Percentiles rank a stretch among this genome's conserved stretches.
Conservation (phyloP, 306 rosid genomes). For the Corylus heterophylla region DNA sequence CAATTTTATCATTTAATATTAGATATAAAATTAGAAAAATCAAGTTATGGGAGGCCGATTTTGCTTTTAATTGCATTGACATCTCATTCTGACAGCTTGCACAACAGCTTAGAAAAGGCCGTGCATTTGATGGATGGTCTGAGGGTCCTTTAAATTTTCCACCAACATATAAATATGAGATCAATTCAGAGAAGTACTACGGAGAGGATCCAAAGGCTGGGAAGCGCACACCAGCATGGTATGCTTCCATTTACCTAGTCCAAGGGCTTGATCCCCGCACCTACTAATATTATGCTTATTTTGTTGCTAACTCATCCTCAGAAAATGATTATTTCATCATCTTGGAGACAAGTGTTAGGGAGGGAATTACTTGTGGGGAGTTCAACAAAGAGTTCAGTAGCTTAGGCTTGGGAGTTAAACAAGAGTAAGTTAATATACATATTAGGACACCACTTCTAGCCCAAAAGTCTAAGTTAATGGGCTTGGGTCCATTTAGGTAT, state of each 20-base stretch:
- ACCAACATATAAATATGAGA: conserved; percentile 90
- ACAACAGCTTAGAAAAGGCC: conserved; percentile 59
- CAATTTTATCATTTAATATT: neutral
- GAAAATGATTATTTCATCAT: neutral
- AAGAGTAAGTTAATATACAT: too few species aligned
- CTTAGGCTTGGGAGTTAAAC: too few species aligned
- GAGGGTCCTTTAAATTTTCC: conserved; percentile 82
- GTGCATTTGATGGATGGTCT: conserved; percentile 89
- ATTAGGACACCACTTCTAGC: too few species aligned
- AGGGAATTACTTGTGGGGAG: too few species aligned
- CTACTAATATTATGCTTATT: conserved; percentile 12
- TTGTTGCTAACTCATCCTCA: neutral
- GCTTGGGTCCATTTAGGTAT: too few species aligned
- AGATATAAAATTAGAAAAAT: neutral
- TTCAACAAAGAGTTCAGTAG: too few species aligned
- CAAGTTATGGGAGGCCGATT: conserved; percentile 3
- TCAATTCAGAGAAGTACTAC: conserved; percentile 71
- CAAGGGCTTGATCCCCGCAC: conserved; percentile 19
- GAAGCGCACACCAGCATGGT: conserved; percentile 94
- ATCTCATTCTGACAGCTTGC: conserved; percentile 60
- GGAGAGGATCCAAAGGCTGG: conserved; percentile 77
- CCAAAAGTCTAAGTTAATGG: too few species aligned
- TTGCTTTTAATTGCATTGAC: conserved; percentile 31
- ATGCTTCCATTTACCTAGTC: conserved; percentile 36
- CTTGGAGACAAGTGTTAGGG: neutral